Conservation (phyloP, 2,329 filamentous ascomycete species). For the Aspergillus quadricinctus region DNA sequence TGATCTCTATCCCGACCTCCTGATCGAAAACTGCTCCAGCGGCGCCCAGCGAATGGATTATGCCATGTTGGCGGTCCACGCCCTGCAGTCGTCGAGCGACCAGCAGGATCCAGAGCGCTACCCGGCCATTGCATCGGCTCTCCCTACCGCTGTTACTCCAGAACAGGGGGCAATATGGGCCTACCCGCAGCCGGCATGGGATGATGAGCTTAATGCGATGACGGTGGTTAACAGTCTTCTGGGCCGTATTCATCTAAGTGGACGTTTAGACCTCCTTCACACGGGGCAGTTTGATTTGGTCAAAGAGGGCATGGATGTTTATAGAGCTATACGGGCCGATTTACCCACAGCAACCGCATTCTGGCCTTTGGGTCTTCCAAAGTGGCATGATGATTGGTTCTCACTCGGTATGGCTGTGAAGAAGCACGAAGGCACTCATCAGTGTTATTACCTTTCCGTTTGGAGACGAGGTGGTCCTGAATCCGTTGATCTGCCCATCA, state of each 20-base stretch:
- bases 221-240: slow-evolving; percentile 34
- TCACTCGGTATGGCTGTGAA: slow-evolving; percentile 20
- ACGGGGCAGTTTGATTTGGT: slow-evolving; percentile 21
- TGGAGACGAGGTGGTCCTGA: slow-evolving; percentile 18
- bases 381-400: slow-evolving; percentile 31
- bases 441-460: slow-evolving; percentile 13
- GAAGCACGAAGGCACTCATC: background rate
- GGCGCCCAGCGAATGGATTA: slow-evolving; percentile 36
- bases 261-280: slow-evolving; percentile 21
- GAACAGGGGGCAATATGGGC: slow-evolving; percentile 36
- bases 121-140: slow-evolving; percentile 26
- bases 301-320: slow-evolving; percentile 28
- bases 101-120: slow-evolving; percentile 32
- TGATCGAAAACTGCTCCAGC: slow-evolving; percentile 37
- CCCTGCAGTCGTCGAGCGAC: slow-evolving; percentile 35
- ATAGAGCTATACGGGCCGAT: slow-evolving; percentile 21
- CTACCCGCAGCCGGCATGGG: slow-evolving; percentile 33
- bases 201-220: slow-evolving; percentile 31
- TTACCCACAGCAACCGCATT: slow-evolving; percentile 20
- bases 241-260: slow-evolving; percentile 30
- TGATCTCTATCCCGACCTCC: slow-evolving; percentile 23
- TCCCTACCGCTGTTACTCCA: slow-evolving; percentile 32
- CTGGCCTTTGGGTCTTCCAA: slow-evolving; percentile 32
- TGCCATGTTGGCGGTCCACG: slow-evolving; percentile 29
- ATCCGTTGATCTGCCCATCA: slow-evolving; percentile 2